phyloP scores from a whole-genome alignment of 2,329 filamentous ascomycete species.

The Diplodia mutila region DNA sequence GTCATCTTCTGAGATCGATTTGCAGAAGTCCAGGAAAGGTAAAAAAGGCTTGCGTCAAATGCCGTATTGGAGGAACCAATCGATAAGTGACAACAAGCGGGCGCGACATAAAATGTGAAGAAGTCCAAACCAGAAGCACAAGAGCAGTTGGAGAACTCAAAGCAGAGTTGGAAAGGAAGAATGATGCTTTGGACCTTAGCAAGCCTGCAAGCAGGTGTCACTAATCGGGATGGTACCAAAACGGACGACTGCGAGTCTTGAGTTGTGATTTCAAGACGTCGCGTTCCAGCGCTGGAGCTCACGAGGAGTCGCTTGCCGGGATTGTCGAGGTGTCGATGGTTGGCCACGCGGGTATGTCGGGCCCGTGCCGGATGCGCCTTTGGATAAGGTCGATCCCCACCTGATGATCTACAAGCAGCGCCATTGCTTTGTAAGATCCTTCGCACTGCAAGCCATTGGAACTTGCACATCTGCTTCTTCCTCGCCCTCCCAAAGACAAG shows the following conservation, averaged over 20 bases:
- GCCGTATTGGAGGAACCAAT: background rate
- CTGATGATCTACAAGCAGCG: background rate
- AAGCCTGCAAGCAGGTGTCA: background rate
- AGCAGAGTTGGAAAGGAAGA: background rate
- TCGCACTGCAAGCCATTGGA: background rate
- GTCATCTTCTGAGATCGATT: background rate
- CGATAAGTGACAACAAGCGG: background rate
- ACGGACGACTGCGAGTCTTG: background rate
- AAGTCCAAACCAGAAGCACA: background rate
- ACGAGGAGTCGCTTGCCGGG: background rate
- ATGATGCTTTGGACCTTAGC: background rate
- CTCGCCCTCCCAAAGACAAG: background rate
- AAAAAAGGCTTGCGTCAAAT: background rate
- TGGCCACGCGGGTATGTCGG: background rate
- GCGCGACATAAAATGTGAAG: background rate
- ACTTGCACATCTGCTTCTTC: background rate
- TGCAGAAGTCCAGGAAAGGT: background rate
- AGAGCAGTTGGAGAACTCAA: background rate
- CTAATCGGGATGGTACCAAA: background rate
- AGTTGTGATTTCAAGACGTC: background rate
- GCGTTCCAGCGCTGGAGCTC: background rate
- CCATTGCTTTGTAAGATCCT: background rate
- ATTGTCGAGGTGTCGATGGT: background rate
- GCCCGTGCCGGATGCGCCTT: constrained; percentile 2
- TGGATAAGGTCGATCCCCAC: background rate